Conservation (phyloP, 2,329 filamentous ascomycete species). For the Huntiella bhutanensis region DNA sequence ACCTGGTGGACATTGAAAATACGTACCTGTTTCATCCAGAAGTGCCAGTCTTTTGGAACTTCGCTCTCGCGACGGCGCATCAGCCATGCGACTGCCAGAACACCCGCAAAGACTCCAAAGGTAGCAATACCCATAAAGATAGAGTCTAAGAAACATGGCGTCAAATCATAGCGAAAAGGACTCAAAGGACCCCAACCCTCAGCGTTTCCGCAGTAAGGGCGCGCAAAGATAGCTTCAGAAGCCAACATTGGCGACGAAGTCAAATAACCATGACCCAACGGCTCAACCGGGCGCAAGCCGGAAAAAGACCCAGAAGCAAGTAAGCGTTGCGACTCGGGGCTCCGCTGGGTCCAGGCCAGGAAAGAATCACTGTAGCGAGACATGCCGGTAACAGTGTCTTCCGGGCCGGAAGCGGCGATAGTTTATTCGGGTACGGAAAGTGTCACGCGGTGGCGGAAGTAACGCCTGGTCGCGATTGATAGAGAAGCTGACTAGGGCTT, state of each 20-base stretch:
- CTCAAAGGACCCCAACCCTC: conserved; percentile 96
- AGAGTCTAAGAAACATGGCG: conserved; percentile 90
- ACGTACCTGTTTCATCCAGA: conserved; percentile 74
- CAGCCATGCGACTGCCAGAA: conserved; percentile 63
- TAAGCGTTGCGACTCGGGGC: conserved; percentile 24
- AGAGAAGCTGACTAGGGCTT: too few species aligned
- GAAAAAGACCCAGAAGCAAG: conserved; percentile 42
- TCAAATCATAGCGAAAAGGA: conserved; percentile 76
- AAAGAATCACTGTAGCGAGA: conserved; percentile 10
- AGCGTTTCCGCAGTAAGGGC: conserved; percentile 68
- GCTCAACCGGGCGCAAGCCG: conserved; percentile 31
- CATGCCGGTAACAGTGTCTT: conserved; percentile 6
- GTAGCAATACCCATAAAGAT: conserved; percentile 62
- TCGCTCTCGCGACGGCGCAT: conserved; percentile 46
- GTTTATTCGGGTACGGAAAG: too few species aligned
- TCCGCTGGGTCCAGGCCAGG: conserved; percentile 11
- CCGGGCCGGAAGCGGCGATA: neutral
- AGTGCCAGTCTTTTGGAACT: conserved; percentile 72
- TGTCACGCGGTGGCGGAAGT: too few species aligned
- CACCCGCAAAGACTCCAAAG: conserved; percentile 62
- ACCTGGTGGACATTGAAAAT: neutral
- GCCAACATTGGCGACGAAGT: conserved; percentile 14
- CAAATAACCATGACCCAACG: conserved; percentile 40
- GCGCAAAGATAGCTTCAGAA: conserved; percentile 28
- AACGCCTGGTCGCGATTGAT: too few species aligned